A percentile compares a stretch with the other conserved stretches of the same genome.
These are phyloP conservation scores for Acidomyces sp. DNA, from an alignment of 495 filamentous ascomycete species.

Conservation along the genomic window DNA sequence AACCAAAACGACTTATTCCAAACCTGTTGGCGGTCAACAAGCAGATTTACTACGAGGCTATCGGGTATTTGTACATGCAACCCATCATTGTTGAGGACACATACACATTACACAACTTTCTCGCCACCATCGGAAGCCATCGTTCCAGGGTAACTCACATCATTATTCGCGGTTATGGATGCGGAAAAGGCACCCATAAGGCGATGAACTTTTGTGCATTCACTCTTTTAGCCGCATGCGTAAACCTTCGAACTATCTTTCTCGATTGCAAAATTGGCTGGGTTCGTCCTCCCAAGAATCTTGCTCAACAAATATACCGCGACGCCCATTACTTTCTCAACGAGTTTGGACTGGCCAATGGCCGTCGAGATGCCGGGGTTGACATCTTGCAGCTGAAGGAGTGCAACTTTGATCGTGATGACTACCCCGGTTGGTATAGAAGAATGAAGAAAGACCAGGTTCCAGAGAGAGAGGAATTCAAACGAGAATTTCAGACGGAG, in stretches of 20 bases:
- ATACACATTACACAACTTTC: constrained; percentile 22
- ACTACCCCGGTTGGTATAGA: neutral
- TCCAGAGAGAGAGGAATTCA: constrained; percentile 2
- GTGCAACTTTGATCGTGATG: constrained; percentile 1
- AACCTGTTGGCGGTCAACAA: constrained; percentile 22
- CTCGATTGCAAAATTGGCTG: constrained; percentile 16
- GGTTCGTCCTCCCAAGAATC: constrained; percentile 2
- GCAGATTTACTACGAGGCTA: constrained; percentile 22
- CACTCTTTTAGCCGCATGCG: constrained; percentile 18
- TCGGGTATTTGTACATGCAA: constrained; percentile 22
- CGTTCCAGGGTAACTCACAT: constrained; percentile 18
- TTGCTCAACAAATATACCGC: constrained; percentile 22
- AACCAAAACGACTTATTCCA: constrained; percentile 17
- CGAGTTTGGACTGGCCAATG: constrained; percentile 19
- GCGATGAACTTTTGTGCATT: constrained; percentile 20
- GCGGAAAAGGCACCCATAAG: constrained; percentile 16
- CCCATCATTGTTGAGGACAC: constrained; percentile 22
- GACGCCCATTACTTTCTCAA: constrained; percentile 24
- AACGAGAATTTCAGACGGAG: constrained; percentile 7
- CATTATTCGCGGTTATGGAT: constrained; percentile 16
- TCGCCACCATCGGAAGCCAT: constrained; percentile 18
- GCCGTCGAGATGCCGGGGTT: constrained; percentile 18
- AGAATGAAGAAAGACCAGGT: neutral
- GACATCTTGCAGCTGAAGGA: constrained; percentile 18
- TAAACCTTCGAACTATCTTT: constrained; percentile 18